Percentiles rank a stretch among this genome's conserved stretches.
Evolutionary conservation across 495 filamentous ascomycete genomes (phyloP).

Genomic region (Xylona heveae): DNA sequence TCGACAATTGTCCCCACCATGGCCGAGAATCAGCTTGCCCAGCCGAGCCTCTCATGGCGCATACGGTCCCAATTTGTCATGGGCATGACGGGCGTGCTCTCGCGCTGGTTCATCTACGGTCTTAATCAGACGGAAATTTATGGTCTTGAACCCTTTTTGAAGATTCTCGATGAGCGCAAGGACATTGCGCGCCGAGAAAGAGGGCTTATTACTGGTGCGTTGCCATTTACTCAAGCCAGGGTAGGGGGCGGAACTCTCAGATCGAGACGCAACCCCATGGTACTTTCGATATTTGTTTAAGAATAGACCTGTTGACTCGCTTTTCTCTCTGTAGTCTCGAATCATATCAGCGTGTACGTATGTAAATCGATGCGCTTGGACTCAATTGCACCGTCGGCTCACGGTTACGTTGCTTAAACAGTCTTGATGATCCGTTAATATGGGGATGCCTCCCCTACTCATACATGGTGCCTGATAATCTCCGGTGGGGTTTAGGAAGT

Average conservation of each 20-base stretch:
- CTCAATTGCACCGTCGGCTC: neutral
- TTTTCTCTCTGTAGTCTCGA: slow-evolving; percentile 60
- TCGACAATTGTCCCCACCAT: slow-evolving; percentile 1
- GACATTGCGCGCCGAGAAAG: slow-evolving; percentile 45
- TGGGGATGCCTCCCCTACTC: slow-evolving; percentile 69
- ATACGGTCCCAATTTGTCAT: slow-evolving; percentile 12
- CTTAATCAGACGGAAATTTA: slow-evolving; percentile 29
- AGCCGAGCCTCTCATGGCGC: slow-evolving; percentile 12
- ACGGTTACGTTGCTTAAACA: slow-evolving; percentile 16
- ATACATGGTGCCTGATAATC: slow-evolving; percentile 47
- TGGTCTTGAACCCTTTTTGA: slow-evolving; percentile 53
- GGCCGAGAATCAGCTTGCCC: neutral
- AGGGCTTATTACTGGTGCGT: slow-evolving; percentile 69
- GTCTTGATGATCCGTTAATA: slow-evolving; percentile 81
- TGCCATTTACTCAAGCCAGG: neutral
- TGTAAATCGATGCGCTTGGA: slow-evolving; percentile 6
- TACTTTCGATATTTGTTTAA: too few relatives aligned
- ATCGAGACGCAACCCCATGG: too few relatives aligned
- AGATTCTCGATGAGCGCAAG: slow-evolving; percentile 49
- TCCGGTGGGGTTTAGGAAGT: slow-evolving; percentile 71
- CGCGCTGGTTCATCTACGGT: slow-evolving; percentile 14
- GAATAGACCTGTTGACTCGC: too few relatives aligned
- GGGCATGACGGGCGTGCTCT: slow-evolving; percentile 13
- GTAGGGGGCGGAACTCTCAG: too few relatives aligned
- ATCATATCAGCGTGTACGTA: slow-evolving; percentile 92